Evolutionary conservation across 306 rosid species (phyloP).

Genomic region (Cercis canadensis): DNA sequence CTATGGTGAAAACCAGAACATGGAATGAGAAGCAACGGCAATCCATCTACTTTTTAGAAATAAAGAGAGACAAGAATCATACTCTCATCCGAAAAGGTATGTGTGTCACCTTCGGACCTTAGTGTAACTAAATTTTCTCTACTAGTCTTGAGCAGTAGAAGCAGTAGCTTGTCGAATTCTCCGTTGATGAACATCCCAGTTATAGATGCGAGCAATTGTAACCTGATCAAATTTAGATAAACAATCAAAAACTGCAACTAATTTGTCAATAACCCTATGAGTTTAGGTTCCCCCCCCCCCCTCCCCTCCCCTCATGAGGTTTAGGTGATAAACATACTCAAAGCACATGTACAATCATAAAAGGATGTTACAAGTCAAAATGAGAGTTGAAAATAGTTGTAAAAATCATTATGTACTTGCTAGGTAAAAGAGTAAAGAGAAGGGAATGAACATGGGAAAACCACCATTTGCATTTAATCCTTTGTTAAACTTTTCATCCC

Average conservation of each 20-base stretch:
- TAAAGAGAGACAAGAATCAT: slow-evolving; percentile 39
- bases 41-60: slow-evolving; percentile 38
- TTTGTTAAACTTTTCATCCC: no score
- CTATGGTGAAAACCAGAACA: slow-evolving; percentile 22
- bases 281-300: no score
- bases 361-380: no score
- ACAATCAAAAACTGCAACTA: slow-evolving; percentile 7
- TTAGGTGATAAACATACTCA: slow-evolving; percentile 3
- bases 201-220: slow-evolving; percentile 87
- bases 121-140: slow-evolving; percentile 17
- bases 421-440: not conserved
- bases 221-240: slow-evolving; percentile 59
- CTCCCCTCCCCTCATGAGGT: no score
- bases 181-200: slow-evolving; percentile 95
- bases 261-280: not conserved
- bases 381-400: not conserved
- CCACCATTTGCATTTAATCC: no score
- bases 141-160: slow-evolving; percentile 44
- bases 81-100: slow-evolving; percentile 43
- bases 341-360: not conserved
- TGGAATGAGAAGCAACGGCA: slow-evolving; percentile 34
- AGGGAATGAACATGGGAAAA: not conserved
- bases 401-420: slow-evolving; percentile 10
- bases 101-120: slow-evolving; percentile 33
- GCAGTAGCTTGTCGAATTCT: slow-evolving; percentile 58